Base-by-base conservation (phyloP, 2,329 filamentous ascomycete species). In the Pyrenochaeta sp. region DNA sequence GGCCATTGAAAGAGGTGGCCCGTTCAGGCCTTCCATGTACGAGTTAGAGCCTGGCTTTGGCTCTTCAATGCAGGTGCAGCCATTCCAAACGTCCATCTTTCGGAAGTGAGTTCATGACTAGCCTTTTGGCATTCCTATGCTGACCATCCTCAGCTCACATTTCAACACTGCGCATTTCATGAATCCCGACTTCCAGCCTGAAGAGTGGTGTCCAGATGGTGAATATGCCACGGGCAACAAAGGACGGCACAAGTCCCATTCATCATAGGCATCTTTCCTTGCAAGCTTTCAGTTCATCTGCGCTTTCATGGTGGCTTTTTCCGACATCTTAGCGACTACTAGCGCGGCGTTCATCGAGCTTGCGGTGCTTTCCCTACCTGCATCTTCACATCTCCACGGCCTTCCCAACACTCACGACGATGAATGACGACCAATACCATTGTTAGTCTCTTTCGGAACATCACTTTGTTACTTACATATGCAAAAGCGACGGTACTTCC, bases 171-270 rank as follows among this genome's bases (percentile, higher is more conserved):
- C 82, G 5, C 82, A 85, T 69, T 85, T 81, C 68, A 68, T 80
- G 58, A 84, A 84, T 61, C 79, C 81, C 22, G 80, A 84, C 32
- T 85, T 85, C 64, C 80, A 84, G 56, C 82, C 82, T 5, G 81
- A 84, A 62, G 80, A 83, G 58, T 84, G 82, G 82, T 77, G 75
- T 60, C 82, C 82, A 3, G 80, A 82, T 22, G 72, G 77, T 52
- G 81, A 83, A 50, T 83, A 82, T 58, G 71, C 77, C 32, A 78
- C 73, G 15, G 68, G 68, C 37, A 72, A 73, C 43, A 75, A 75
- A 59, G 71, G 72, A 32, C 73, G 75, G 51, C 72, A 78, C 66
- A 78, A 78, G 59, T 77, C 74, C 7, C 66, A 71, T 39, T 75
- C 72, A 10, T 72, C 72, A 52, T 76, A 68, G 66, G 37, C 56